These are phyloP conservation scores for Hericium erinaceus DNA, from an alignment of 768 basidiomycete species.

Conservation along the genomic window DNA sequence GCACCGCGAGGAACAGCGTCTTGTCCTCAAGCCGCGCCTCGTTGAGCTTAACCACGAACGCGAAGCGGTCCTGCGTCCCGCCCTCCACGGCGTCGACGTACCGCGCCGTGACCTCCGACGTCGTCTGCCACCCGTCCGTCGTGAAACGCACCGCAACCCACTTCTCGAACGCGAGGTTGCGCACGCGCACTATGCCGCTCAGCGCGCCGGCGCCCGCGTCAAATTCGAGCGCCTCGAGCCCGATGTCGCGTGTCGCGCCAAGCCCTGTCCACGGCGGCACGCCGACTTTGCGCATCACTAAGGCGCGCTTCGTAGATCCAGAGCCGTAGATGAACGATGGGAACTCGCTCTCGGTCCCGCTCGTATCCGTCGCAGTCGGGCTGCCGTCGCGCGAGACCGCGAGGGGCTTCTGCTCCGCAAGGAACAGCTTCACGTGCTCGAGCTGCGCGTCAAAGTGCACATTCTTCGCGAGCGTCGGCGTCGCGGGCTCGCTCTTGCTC, in stretches of 20 bases:
- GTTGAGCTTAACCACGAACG: conserved; percentile 65
- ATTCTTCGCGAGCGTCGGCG: conserved; percentile 68
- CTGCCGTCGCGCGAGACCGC: conserved; percentile 89
- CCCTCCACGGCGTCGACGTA: conserved; percentile 39
- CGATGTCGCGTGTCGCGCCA: conserved; percentile 33
- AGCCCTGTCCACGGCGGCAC: conserved; percentile 36
- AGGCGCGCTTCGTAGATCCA: conserved; percentile 26
- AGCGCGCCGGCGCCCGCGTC: conserved; percentile 44
- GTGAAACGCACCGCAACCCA: conserved; percentile 86
- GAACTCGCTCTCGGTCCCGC: conserved; percentile 72
- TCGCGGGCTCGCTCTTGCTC: conserved; percentile 70
- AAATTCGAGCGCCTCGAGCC: conserved; percentile 47
- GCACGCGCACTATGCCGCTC: conserved; percentile 66
- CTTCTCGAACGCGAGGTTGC: conserved; percentile 84
- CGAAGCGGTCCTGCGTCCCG: conserved; percentile 57
- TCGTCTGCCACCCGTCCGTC: conserved; percentile 92
- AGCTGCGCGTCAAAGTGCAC: conserved; percentile 91
- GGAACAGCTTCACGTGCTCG: conserved; percentile 90
- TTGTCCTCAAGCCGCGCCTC: conserved; percentile 81
- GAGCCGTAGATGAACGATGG: conserved; percentile 56
- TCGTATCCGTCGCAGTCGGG: conserved; percentile 79
- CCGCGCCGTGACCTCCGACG: conserved; percentile 80
- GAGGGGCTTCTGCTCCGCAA: conserved; percentile 89
- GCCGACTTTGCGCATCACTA: conserved; percentile 60
- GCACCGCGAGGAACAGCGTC: conserved; percentile 69